A percentile compares a stretch with the other conserved stretches of the same genome.
Evolutionary conservation across 257 asterid genomes (phyloP).

Genomic region (Gentiana straminea): DNA sequence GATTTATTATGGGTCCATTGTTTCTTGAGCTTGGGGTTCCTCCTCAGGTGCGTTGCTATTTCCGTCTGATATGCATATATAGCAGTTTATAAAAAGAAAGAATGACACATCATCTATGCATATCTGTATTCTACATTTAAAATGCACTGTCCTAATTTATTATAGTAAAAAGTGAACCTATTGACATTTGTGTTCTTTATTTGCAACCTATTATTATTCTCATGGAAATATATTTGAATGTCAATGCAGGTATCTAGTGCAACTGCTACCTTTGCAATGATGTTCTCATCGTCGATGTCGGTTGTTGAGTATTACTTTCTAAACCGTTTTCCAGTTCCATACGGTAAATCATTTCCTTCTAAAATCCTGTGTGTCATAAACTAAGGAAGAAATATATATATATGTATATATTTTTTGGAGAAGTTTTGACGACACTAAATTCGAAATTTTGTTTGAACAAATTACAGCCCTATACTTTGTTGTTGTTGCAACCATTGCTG

Average conservation of each 20-base stretch:
- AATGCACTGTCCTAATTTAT: background rate
- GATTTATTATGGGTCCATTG: conserved; percentile 59
- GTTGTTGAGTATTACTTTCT: conserved; percentile 90
- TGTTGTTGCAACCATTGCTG: conserved; percentile 72
- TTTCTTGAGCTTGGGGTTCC: conserved; percentile 48
- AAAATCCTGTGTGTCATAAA: background rate
- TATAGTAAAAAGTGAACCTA: background rate
- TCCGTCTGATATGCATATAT: background rate
- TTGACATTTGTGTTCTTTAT: background rate
- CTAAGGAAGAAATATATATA: background rate
- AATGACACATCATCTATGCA: background rate
- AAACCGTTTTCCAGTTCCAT: conserved; percentile 90
- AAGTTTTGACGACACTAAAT: background rate
- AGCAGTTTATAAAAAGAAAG: background rate
- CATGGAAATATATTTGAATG: background rate
- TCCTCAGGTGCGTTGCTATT: conserved; percentile 44
- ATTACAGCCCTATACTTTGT: conserved; percentile 60
- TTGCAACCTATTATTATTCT: background rate
- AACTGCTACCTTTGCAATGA: conserved; percentile 95
- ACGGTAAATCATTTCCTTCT: conserved; percentile 36
- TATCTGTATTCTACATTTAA: background rate
- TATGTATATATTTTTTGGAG: too few species aligned
- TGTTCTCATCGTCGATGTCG: conserved; percentile 98
- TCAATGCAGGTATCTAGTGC: conserved; percentile 86
- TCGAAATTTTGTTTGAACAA: background rate